phyloP scores from a whole-genome alignment of 148 eudicot species.

The Pharnaceum exiguum region DNA sequence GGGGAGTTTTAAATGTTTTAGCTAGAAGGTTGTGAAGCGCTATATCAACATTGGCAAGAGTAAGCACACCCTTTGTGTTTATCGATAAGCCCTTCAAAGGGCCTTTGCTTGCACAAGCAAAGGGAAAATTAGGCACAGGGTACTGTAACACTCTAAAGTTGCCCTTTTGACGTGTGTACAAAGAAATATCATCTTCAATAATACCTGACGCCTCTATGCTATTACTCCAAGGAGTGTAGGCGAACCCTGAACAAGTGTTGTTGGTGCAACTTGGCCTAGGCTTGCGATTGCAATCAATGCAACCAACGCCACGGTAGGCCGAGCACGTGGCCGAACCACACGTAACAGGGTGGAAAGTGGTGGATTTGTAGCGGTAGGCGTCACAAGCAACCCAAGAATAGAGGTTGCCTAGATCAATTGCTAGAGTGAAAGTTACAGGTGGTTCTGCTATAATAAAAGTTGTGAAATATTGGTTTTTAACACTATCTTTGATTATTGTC shows the following conservation, averaged over 20 bases:
- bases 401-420: slow-evolving; percentile 3
- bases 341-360: slow-evolving; percentile 16
- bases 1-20: slow-evolving; percentile 9
- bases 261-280: slow-evolving; percentile 35
- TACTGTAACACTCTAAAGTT: not conserved
- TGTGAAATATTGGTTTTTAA: not conserved
- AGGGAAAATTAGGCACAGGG: slow-evolving; percentile 3
- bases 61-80: slow-evolving; percentile 2
- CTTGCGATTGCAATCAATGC: slow-evolving; percentile 17
- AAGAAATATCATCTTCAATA: slow-evolving; percentile 4
- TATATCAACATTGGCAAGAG: slow-evolving; percentile 3
- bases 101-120: not conserved
- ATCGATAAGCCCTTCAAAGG: slow-evolving; percentile 8
- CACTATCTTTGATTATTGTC: not conserved
- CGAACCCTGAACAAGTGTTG: slow-evolving; percentile 24
- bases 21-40: slow-evolving; percentile 16
- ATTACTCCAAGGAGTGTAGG: slow-evolving; percentile 30
- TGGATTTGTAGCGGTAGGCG: slow-evolving; percentile 5
- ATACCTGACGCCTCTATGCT: slow-evolving; percentile 5
- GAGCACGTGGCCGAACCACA: slow-evolving; percentile 22
- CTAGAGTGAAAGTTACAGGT: not conserved
- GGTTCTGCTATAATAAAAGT: not conserved
- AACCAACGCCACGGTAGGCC: slow-evolving; percentile 15
- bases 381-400: not conserved
- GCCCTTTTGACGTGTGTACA: not conserved